phyloP scores from a whole-genome alignment of 306 rosid genomes.

The Cicer cuneatum region DNA sequence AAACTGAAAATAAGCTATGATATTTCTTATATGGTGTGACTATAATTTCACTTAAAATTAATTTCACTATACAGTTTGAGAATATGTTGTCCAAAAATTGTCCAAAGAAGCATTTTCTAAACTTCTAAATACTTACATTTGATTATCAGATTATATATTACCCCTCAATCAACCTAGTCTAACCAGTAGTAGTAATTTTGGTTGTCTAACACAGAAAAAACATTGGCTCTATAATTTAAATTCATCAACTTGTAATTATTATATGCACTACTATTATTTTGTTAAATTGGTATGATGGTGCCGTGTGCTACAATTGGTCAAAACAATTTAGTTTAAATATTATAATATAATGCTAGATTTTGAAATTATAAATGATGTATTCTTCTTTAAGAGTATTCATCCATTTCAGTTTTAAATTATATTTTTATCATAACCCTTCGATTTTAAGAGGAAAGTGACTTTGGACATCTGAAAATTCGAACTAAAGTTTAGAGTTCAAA shows the following conservation, averaged over 20 bases:
- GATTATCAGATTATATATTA: background rate
- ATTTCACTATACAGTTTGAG: background rate
- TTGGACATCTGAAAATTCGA: too few relatives aligned
- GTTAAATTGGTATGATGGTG: background rate
- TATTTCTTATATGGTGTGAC: too few relatives aligned
- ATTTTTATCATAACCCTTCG: too few relatives aligned
- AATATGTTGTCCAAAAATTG: conserved; percentile 2
- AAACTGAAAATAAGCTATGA: too few relatives aligned
- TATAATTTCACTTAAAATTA: background rate
- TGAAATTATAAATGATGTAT: background rate
- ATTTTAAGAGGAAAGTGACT: too few relatives aligned
- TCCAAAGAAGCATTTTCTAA: background rate
- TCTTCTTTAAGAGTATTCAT: too few relatives aligned
- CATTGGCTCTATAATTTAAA: background rate
- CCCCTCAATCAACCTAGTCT: background rate
- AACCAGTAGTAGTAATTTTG: conserved; percentile 27
- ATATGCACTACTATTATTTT: background rate
- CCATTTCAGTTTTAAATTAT: too few relatives aligned
- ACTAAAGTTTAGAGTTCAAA: too few relatives aligned
- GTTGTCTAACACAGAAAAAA: conserved; percentile 28
- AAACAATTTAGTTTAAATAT: too few relatives aligned
- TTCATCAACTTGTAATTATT: conserved; percentile 16
- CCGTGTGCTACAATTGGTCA: too few relatives aligned
- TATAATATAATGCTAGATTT: background rate
- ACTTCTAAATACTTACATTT: background rate